These are phyloP conservation scores for Phallus indusiatus DNA, from an alignment of 768 basidiomycete species.

Conservation along the genomic window DNA sequence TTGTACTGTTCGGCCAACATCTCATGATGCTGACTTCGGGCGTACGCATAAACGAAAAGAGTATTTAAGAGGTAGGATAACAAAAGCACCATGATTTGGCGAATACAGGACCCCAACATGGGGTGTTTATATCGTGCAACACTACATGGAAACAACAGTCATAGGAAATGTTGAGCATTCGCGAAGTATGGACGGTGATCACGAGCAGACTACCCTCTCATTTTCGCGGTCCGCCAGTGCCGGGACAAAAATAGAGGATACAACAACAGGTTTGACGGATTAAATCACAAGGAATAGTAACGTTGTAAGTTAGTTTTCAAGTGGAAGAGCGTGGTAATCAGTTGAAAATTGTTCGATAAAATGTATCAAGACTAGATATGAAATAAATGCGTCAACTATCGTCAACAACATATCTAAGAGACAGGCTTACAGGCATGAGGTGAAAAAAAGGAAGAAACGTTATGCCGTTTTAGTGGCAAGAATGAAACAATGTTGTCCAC, in stretches of 20 bases:
- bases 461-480: conserved; percentile 6
- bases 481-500: conserved; percentile 14
- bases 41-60: neutral
- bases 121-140: neutral
- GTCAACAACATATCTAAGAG: neutral
- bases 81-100: neutral
- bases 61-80: neutral
- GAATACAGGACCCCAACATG: neutral
- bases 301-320: neutral
- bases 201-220: neutral
- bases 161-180: neutral
- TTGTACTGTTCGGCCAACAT: neutral
- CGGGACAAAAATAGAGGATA: neutral
- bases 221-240: neutral
- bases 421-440: neutral
- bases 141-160: neutral
- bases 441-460: neutral
- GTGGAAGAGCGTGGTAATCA: neutral
- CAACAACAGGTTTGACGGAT: neutral
- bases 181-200: neutral
- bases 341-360: neutral
- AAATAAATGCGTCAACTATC: neutral
- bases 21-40: neutral
- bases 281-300: neutral
- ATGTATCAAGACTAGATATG: neutral